phyloP scores from a whole-genome alignment of 306 rosid species.

The Vigna nakashimae region DNA sequence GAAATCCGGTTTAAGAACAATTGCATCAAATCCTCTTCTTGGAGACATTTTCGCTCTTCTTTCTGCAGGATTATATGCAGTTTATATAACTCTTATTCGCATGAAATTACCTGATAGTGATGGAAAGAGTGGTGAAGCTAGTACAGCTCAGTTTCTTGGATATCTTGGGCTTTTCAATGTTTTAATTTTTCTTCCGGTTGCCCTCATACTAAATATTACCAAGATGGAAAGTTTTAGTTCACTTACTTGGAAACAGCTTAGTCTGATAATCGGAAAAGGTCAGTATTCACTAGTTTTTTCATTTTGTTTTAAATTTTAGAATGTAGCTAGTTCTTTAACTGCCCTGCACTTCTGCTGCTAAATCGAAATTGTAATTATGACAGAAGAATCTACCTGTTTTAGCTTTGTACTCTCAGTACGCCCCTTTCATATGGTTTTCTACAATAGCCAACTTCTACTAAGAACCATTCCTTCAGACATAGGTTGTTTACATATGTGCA shows the following conservation, averaged over 20 bases:
- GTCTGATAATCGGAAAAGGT: conserved; percentile 95
- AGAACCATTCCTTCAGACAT: not conserved
- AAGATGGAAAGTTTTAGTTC: conserved; percentile 64
- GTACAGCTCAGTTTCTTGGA: conserved; percentile 97
- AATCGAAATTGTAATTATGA: not conserved
- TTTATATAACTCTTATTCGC: conserved; percentile 90
- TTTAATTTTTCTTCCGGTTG: conserved; percentile 81
- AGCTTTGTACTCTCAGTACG: conserved; percentile 3
- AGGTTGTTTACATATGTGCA: conserved; percentile 10
- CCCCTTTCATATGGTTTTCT: conserved; percentile 6
- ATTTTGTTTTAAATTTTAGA: conserved; percentile 25
- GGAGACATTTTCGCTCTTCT: conserved; percentile 84
- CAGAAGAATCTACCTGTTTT: not conserved
- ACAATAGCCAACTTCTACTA: conserved; percentile 7
- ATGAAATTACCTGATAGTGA: conserved; percentile 83
- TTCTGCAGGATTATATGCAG: conserved; percentile 87
- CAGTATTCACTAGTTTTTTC: conserved; percentile 36
- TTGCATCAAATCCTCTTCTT: conserved; percentile 86
- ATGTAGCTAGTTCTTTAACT: conserved; percentile 27
- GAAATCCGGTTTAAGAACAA: conserved; percentile 47
- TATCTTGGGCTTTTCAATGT: conserved; percentile 86
- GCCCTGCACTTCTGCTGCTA: not conserved
- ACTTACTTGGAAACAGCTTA: conserved; percentile 81
- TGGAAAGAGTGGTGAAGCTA: conserved; percentile 75
- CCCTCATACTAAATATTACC: conserved; percentile 65